Percentiles rank a stretch among this genome's conserved stretches.
Evolutionary conservation across 306 rosid species (phyloP).

Genomic region (Dryas octopetala): DNA sequence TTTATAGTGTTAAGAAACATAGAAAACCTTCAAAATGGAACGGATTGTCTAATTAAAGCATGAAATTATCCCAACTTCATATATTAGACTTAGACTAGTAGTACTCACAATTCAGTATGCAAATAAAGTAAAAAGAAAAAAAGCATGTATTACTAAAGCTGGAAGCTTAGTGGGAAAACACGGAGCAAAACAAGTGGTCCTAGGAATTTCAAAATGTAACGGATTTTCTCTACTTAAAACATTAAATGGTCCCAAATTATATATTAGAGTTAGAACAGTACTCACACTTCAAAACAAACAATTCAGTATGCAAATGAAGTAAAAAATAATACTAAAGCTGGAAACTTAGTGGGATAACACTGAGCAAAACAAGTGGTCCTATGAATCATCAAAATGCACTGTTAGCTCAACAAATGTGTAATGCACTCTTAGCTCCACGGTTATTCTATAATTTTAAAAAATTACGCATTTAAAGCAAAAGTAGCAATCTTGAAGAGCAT

Average conservation of each 20-base stretch:
- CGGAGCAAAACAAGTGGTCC: no score
- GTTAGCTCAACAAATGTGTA: background rate
- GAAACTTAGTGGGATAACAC: background rate
- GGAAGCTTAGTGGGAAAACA: no score
- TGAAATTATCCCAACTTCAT: no score
- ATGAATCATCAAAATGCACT: background rate
- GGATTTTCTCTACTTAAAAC: background rate
- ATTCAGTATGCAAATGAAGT: background rate
- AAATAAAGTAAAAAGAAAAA: no score
- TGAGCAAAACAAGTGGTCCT: background rate
- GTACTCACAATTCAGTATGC: no score
- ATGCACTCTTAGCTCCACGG: background rate
- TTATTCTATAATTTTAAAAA: background rate
- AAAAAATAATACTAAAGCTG: background rate
- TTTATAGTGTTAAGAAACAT: background rate
- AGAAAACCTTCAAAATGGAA: background rate
- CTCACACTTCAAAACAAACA: background rate
- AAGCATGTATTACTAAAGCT: no score
- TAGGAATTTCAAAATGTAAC: background rate
- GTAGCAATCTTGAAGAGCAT: constrained; percentile 10
- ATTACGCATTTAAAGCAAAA: background rate
- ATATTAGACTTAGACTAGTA: no score
- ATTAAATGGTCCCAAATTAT: background rate
- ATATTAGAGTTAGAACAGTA: background rate
- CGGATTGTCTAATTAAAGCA: no score